Percentiles rank a stretch among this genome's conserved stretches.
Conservation (phyloP, 108 stramenopile genomes). For the Ochromonas danica region DNA sequence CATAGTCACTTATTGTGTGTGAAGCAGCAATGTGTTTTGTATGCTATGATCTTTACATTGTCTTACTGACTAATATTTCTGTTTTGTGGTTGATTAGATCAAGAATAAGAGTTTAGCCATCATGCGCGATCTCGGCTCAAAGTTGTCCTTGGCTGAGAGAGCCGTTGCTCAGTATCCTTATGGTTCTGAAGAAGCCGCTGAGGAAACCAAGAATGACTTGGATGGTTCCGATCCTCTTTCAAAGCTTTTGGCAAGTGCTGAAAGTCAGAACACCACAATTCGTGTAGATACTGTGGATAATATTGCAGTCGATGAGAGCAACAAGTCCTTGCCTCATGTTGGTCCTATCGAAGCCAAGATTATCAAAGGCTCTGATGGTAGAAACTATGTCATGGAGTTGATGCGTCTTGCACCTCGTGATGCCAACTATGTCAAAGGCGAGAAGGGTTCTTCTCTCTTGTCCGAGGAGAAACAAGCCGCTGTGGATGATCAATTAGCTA, state of each 20-base stretch:
- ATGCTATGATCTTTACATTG: too few species aligned
- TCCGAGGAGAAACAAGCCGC: conserved; percentile 37
- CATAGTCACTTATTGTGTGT: too few species aligned
- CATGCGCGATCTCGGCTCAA: neutral
- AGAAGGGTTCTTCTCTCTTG: neutral
- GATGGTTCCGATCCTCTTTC: neutral
- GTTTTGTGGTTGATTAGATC: too few species aligned
- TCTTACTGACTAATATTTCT: neutral
- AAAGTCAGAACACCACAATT: neutral
- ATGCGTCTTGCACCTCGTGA: conserved; percentile 85
- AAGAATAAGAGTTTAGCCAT: neutral
- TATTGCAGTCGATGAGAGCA: neutral
- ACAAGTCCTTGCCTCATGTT: conserved; percentile 3
- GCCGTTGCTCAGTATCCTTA: neutral
- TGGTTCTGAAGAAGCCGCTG: conserved; percentile 1
- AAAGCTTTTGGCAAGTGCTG: neutral
- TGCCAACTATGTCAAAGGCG: conserved; percentile 78
- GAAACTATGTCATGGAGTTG: conserved; percentile 85
- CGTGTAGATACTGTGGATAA: neutral
- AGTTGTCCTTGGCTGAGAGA: neutral
- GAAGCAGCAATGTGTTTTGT: too few species aligned
- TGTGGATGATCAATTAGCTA: conserved; percentile 32
- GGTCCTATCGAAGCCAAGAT: conserved; percentile 32
- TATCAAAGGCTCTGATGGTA: conserved; percentile 70
- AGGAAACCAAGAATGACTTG: neutral